These are phyloP conservation scores for Apiospora arundinis DNA, from an alignment of 2,329 filamentous ascomycete species.

Conservation along the genomic window DNA sequence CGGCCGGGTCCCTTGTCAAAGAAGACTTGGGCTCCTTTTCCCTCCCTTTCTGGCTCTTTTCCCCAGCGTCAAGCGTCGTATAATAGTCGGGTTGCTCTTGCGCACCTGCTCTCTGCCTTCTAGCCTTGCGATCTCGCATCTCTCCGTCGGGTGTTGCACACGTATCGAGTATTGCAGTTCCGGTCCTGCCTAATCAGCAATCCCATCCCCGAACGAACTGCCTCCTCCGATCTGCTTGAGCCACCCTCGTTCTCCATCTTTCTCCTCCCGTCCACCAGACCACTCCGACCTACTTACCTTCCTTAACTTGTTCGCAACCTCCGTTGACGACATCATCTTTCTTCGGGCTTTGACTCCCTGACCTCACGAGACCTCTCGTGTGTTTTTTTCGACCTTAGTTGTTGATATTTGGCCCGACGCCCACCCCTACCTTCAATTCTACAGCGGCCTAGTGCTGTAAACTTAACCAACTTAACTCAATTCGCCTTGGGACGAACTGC, in stretches of 20 bases:
- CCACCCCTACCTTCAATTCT: background rate
- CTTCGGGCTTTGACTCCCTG: background rate
- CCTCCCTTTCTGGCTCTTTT: slow-evolving; percentile 4
- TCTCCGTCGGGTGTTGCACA: slow-evolving; percentile 18
- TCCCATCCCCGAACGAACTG: background rate
- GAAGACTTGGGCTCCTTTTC: background rate
- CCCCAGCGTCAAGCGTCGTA: background rate
- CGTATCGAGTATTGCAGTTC: slow-evolving; percentile 16
- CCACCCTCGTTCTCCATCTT: background rate
- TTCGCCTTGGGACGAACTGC: background rate
- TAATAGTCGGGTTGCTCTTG: background rate
- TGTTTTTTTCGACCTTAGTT: background rate
- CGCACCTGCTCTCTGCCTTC: background rate
- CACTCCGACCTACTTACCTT: background rate
- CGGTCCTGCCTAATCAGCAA: slow-evolving; percentile 19
- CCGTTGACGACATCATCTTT: slow-evolving; percentile 9
- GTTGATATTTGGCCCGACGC: slow-evolving; percentile 4
- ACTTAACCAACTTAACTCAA: background rate
- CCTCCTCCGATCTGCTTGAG: background rate
- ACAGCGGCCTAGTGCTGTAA: background rate
- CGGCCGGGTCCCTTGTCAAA: background rate
- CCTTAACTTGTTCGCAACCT: background rate
- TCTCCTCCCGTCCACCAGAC: background rate
- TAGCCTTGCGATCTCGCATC: background rate
- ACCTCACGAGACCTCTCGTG: background rate